Evolutionary conservation across 768 basidiomycete genomes (phyloP).

Genomic region (Suillus clintonianus): DNA sequence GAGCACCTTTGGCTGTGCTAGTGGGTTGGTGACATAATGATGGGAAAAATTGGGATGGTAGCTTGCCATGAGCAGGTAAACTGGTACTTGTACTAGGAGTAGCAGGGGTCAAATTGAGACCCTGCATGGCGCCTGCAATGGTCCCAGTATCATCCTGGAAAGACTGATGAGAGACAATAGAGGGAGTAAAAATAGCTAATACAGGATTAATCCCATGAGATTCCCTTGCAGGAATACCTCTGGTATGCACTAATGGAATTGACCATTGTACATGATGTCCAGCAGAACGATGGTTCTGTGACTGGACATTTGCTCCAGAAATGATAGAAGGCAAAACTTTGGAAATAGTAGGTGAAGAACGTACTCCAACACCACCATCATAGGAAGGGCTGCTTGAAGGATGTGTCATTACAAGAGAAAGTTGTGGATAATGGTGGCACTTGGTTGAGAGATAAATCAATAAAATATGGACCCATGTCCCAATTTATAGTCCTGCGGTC

Average conservation of each 20-base stretch:
- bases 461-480: neutral
- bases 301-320: neutral
- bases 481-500: neutral
- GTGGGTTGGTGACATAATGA: neutral
- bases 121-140: neutral
- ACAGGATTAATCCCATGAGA: neutral
- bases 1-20: neutral
- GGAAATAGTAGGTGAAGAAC: neutral
- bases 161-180: neutral
- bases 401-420: neutral
- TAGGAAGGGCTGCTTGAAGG: neutral
- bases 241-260: constrained; percentile 1
- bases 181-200: neutral
- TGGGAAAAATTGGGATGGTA: neutral
- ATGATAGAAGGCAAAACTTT: neutral
- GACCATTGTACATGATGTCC: constrained; percentile 4
- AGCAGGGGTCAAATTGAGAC: neutral
- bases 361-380: too few relatives aligned
- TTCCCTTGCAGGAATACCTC: constrained; percentile 1
- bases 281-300: neutral
- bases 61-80: neutral
- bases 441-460: neutral
- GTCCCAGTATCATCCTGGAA: neutral
- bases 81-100: too few relatives aligned
- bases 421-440: neutral